These are phyloP conservation scores for Boletus sensibilis DNA, from an alignment of 768 basidiomycete genomes.

Conservation along the genomic window DNA sequence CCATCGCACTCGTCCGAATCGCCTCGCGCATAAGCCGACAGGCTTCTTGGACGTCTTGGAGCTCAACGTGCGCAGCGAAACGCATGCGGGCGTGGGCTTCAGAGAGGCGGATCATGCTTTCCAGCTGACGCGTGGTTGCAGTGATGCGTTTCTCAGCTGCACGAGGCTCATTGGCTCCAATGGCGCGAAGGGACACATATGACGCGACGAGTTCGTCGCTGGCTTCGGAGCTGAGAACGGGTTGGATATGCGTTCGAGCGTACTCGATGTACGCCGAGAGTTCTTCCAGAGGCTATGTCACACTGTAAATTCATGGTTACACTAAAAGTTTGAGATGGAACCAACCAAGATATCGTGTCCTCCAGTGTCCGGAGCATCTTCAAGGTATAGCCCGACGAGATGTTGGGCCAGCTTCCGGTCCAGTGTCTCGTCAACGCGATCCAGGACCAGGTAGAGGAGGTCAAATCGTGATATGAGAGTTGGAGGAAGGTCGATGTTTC, in stretches of 20 bases:
- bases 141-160: constrained; percentile 92
- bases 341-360: constrained; percentile 76
- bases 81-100: constrained; percentile 98
- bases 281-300: constrained; percentile 75
- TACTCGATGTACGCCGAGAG: constrained; percentile 95
- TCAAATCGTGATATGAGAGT: constrained; percentile 98
- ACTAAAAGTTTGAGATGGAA: constrained; percentile 1
- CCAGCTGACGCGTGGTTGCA: constrained; percentile 95
- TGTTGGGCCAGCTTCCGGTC: constrained; percentile 90
- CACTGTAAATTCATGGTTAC: constrained; percentile 4
- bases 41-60: constrained; percentile 87
- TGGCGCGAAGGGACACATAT: constrained; percentile 93
- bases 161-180: constrained; percentile 81
- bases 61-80: constrained; percentile 82
- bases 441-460: constrained; percentile 91
- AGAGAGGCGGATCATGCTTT: constrained; percentile 93
- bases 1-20: constrained; percentile 91
- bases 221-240: constrained; percentile 83
- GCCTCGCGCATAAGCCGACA: constrained; percentile 95
- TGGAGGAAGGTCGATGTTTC: constrained; percentile 96
- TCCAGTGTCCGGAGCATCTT: constrained; percentile 67
- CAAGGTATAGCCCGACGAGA: constrained; percentile 89
- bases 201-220: constrained; percentile 78
- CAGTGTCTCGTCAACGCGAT: constrained; percentile 85
- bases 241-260: constrained; percentile 82